Percentiles rank a stretch among this genome's conserved stretches.
phyloP scores from a whole-genome alignment of 306 rosid genomes.

The Hippophae tibetana region DNA sequence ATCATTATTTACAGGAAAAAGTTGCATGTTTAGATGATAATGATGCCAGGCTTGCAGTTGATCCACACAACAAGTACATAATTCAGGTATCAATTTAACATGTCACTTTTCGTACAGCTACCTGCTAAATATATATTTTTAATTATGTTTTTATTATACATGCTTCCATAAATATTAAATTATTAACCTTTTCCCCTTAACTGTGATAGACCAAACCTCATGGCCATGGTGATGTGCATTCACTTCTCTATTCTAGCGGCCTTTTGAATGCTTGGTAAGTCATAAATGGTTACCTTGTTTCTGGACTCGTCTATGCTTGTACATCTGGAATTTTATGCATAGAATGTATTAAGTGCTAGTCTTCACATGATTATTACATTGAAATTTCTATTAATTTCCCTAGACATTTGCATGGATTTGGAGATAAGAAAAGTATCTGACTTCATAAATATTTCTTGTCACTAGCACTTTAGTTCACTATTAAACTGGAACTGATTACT shows the following conservation, averaged over 20 bases:
- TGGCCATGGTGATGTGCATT: slow-evolving; percentile 95
- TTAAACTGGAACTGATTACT: no score
- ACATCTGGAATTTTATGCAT: slow-evolving; percentile 4
- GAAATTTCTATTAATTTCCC: no score
- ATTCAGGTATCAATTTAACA: slow-evolving; percentile 58
- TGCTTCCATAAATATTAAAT: slow-evolving; percentile 8
- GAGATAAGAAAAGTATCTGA: no score
- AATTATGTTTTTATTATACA: background rate
- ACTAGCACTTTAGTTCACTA: no score
- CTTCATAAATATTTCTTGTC: no score
- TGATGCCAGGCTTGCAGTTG: slow-evolving; percentile 93
- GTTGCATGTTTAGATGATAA: slow-evolving; percentile 92
- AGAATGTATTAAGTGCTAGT: background rate
- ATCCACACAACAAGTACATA: slow-evolving; percentile 58
- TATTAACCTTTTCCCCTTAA: slow-evolving; percentile 9
- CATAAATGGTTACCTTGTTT: slow-evolving; percentile 13
- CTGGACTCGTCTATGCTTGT: slow-evolving; percentile 8
- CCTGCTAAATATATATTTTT: background rate
- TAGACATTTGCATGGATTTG: no score
- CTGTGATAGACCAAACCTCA: slow-evolving; percentile 86
- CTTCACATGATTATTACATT: no score
- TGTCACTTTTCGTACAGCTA: slow-evolving; percentile 4
- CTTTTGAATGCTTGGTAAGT: slow-evolving; percentile 75
- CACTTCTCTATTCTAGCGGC: slow-evolving; percentile 91
- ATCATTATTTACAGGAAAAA: slow-evolving; percentile 64